Evolutionary conservation across 2,329 filamentous ascomycete genomes (phyloP), one percentile per base, ranked within the genome.

Genomic region (Didymella segeticola): DNA sequence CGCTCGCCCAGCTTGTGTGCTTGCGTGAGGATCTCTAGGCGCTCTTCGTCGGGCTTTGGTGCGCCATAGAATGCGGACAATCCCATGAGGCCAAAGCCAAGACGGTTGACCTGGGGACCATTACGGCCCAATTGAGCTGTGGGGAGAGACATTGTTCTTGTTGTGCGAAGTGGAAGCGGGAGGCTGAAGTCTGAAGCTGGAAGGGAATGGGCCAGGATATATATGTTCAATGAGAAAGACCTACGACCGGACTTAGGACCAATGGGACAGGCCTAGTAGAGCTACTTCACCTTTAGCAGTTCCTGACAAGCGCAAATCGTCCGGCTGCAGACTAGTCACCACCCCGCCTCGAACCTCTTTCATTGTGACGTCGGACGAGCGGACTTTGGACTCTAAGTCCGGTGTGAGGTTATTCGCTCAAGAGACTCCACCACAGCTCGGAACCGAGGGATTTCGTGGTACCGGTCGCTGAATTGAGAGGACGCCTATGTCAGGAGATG

Each of bases 41-140:
- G 78, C 54, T 84, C 80, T 19, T 77, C 68, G 25, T 84, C 81
- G 2, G 80, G 75, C 43, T 78, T 80, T 5, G 73, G 63, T n/a
- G 62, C 54, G 43, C 80, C 80, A 57, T 83, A 83, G 65, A 78
- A 79, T 38, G 70, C 67, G 37, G 58, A 70, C 31, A 80, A 56
- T 3, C 82, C 81, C 83, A 86, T 85, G 19, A 80, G 70, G 14
- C 83, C 82, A 26, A 84, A 78, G 10, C 83, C 83, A 7, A 85
- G 61, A 8, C 76, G 74, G 3, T 79, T 76, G 26, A 86, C 79
- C 17, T 77, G 62, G 0, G 81, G 81, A 14, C 83, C 83, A 60
- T 81, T 75, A 55, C 78, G 80, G 55, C 83, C 82, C 12, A 86
- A 74, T 31, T 76, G 76, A 51, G 76, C 77, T 25, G 76, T 79